Percentiles rank a stretch among this genome's conserved stretches.
Evolutionary conservation across 805 yeast genomes (phyloP).

Genomic region (Debaryomyces maramus): DNA sequence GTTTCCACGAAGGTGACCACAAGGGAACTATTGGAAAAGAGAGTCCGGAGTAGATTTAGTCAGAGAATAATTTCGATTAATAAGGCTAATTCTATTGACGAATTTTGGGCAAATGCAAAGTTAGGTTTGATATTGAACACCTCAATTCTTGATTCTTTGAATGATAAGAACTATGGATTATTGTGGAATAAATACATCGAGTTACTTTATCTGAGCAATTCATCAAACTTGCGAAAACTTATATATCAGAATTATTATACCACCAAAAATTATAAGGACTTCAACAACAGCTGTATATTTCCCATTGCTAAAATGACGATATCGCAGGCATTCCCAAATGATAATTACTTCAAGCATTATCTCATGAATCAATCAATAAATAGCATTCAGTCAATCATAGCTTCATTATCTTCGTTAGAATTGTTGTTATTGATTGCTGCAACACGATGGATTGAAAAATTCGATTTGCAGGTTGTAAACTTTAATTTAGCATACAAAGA

Average conservation of each 20-base stretch:
- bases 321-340: slow-evolving; percentile 24
- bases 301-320: slow-evolving; percentile 35
- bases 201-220: slow-evolving; percentile 23
- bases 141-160: slow-evolving; percentile 15
- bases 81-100: slow-evolving; percentile 47
- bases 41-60: slow-evolving; percentile 87
- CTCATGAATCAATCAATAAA: slow-evolving; percentile 21
- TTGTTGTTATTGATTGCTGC: slow-evolving; percentile 69
- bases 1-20: slow-evolving; percentile 72
- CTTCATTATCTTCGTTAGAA: slow-evolving; percentile 66
- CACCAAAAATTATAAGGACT: slow-evolving; percentile 53
- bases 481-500: slow-evolving; percentile 79
- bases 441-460: slow-evolving; percentile 66
- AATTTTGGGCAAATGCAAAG: slow-evolving; percentile 50
- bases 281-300: slow-evolving; percentile 44
- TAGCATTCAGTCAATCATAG: slow-evolving; percentile 26
- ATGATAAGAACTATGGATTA: slow-evolving; percentile 20
- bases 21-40: slow-evolving; percentile 80
- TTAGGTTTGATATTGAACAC: slow-evolving; percentile 34
- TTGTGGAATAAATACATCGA: slow-evolving; percentile 49
- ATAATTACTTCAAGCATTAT: slow-evolving; percentile 22
- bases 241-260: slow-evolving; percentile 51
- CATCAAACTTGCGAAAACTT: slow-evolving; percentile 16
- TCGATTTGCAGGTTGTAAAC: slow-evolving; percentile 60
- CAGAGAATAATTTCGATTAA: slow-evolving; percentile 69